Percentiles rank a stretch among this genome's conserved stretches.
phyloP scores from a whole-genome alignment of 768 basidiomycete species.

The Panaeolus papilionaceus region DNA sequence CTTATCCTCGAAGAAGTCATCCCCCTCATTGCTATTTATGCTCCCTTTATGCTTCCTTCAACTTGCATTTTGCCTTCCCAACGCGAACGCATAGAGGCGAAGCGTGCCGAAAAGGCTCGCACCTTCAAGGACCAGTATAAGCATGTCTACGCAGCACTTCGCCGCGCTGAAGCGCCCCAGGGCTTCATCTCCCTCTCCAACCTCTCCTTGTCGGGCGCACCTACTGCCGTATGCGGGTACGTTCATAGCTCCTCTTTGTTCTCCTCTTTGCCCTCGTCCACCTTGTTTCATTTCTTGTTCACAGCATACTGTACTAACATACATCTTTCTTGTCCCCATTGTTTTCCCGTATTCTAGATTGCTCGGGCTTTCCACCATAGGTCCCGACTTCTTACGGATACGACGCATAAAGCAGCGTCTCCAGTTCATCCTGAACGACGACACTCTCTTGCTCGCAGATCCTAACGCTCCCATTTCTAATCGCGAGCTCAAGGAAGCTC shows the following conservation, averaged over 20 bases:
- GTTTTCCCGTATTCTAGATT: conserved; percentile 31
- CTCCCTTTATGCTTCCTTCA: conserved; percentile 84
- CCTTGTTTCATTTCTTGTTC: conserved; percentile 12
- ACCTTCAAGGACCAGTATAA: conserved; percentile 44
- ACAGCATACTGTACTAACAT: conserved; percentile 10
- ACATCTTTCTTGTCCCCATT: conserved; percentile 2
- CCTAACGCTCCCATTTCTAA: conserved; percentile 50
- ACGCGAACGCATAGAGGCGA: conserved; percentile 63
- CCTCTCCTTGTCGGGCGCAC: conserved; percentile 37
- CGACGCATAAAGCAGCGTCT: conserved; percentile 50
- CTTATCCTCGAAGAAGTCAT: conserved; percentile 81
- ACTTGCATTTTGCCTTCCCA: conserved; percentile 88
- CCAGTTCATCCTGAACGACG: conserved; percentile 62
- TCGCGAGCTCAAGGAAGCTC: conserved; percentile 65
- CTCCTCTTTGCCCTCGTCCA: background rate
- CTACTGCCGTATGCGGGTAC: conserved; percentile 63
- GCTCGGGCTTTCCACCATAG: conserved; percentile 51
- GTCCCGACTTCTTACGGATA: conserved; percentile 47
- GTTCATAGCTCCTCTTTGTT: conserved; percentile 29
- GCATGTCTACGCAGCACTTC: conserved; percentile 40
- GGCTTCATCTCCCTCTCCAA: conserved; percentile 42
- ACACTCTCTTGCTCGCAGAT: conserved; percentile 59
- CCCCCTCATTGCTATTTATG: conserved; percentile 84
- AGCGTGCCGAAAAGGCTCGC: conserved; percentile 56
- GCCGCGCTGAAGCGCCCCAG: conserved; percentile 35